These are phyloP conservation scores for Alternaria angustiovoidea DNA, from an alignment of 2,329 filamentous ascomycete genomes.

Conservation along the genomic window DNA sequence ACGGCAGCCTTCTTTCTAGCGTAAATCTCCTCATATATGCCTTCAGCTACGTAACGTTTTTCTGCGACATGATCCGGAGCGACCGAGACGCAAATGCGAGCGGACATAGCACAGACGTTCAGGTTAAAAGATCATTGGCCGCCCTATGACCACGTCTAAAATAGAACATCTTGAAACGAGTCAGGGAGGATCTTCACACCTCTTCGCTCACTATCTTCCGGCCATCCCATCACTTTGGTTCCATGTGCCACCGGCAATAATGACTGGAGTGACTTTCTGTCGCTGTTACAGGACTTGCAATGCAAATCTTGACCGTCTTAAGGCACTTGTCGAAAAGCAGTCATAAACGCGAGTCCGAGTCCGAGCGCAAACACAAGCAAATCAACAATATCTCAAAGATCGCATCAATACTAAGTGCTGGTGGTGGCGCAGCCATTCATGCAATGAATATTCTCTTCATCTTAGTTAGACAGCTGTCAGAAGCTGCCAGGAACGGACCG, in stretches of 20 bases:
- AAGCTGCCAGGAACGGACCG: conserved; percentile 13
- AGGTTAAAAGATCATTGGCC: conserved; percentile 2
- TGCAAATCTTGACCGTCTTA: neutral
- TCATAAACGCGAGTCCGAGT: conserved; percentile 20
- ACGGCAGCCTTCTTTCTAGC: conserved; percentile 27
- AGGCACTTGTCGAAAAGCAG: conserved; percentile 13
- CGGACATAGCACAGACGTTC: neutral
- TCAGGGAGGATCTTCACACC: conserved; percentile 8
- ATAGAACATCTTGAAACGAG: conserved; percentile 9
- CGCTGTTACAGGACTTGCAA: neutral
- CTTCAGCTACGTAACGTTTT: neutral
- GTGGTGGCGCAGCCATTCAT: conserved; percentile 5
- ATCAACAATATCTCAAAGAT: conserved; percentile 15
- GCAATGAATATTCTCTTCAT: neutral
- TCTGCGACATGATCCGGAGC: conserved; percentile 2
- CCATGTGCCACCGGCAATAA: conserved; percentile 6
- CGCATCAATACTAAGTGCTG: conserved; percentile 7
- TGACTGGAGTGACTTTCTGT: neutral
- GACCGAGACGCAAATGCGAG: conserved; percentile 11
- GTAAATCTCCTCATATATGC: neutral
- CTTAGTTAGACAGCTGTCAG: conserved; percentile 4
- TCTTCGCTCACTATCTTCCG: conserved; percentile 1
- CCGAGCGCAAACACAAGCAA: conserved; percentile 17
- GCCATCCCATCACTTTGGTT: neutral
- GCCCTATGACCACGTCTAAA: conserved; percentile 10